Evolutionary conservation across 2,329 filamentous ascomycete species (phyloP).

Genomic region (Aspergillus tamarii): DNA sequence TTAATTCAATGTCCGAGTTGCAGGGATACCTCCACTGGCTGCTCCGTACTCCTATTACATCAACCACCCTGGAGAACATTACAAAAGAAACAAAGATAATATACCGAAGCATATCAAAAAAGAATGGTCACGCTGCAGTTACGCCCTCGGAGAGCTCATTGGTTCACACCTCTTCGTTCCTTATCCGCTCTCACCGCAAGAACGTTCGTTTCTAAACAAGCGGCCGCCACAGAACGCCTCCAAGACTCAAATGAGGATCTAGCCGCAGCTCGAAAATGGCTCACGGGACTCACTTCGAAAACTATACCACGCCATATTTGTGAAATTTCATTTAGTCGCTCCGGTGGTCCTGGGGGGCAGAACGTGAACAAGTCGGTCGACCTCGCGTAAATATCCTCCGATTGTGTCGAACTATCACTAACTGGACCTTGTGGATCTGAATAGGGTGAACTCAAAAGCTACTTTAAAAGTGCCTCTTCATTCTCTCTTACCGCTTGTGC

Average conservation of each 20-base stretch:
- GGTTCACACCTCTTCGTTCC: slow-evolving; percentile 13
- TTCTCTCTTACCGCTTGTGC: slow-evolving; percentile 57
- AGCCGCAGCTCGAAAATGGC: slow-evolving; percentile 58
- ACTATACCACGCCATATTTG: slow-evolving; percentile 60
- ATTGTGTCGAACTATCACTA: slow-evolving; percentile 6
- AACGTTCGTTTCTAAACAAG: slow-evolving; percentile 32
- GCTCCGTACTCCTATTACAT: slow-evolving; percentile 4
- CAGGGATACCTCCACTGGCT: background rate
- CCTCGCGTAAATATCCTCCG: background rate
- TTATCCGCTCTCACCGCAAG: slow-evolving; percentile 20
- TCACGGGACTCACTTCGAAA: slow-evolving; percentile 55
- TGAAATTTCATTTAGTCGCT: slow-evolving; percentile 64
- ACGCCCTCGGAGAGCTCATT: slow-evolving; percentile 11
- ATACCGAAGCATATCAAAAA: background rate
- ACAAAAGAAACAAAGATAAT: background rate
- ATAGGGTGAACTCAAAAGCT: slow-evolving; percentile 68
- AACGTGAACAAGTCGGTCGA: slow-evolving; percentile 68
- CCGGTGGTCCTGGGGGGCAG: slow-evolving; percentile 67
- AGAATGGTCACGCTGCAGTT: slow-evolving; percentile 9
- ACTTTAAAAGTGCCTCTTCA: slow-evolving; percentile 61
- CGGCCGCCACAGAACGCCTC: slow-evolving; percentile 16
- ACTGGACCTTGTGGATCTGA: slow-evolving; percentile 6
- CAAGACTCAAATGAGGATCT: slow-evolving; percentile 36
- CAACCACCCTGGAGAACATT: background rate
- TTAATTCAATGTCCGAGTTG: slow-evolving; percentile 24